Evolutionary conservation across 257 asterid species (phyloP).

Genomic region (Perilla frutescens): DNA sequence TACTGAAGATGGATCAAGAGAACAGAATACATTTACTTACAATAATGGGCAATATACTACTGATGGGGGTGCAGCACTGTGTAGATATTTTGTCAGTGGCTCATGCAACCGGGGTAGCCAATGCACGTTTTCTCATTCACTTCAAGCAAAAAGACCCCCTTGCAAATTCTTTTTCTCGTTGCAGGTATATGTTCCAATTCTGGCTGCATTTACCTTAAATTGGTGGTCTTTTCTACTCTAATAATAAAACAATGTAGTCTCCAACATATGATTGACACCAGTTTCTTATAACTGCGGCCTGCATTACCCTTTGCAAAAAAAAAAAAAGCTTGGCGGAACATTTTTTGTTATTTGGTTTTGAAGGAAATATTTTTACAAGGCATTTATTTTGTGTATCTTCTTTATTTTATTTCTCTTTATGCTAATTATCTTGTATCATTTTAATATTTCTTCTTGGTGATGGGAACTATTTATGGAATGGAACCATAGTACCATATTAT

Average conservation of each 20-base stretch:
- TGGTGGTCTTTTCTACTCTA: background rate
- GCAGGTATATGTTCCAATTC: slow-evolving; percentile 58
- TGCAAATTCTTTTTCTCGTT: slow-evolving; percentile 91
- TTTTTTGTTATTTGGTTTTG: slow-evolving; percentile 1
- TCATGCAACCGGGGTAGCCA: slow-evolving; percentile 79
- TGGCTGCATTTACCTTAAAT: slow-evolving; percentile 16
- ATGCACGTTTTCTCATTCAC: slow-evolving; percentile 82
- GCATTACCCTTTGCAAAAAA: background rate
- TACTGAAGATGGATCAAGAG: slow-evolving; percentile 47
- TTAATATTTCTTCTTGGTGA: background rate
- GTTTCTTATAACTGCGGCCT: background rate
- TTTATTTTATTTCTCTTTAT: background rate
- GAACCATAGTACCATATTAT: no score
- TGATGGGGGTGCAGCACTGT: slow-evolving; percentile 52
- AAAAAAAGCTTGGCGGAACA: no score
- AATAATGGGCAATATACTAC: slow-evolving; percentile 33
- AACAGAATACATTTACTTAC: slow-evolving; percentile 31
- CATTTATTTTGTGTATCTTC: background rate
- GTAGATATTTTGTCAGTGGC: slow-evolving; percentile 71
- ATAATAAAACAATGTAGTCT: slow-evolving; percentile 7
- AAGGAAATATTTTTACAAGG: background rate
- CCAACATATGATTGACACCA: background rate
- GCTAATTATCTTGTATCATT: background rate
- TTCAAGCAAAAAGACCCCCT: slow-evolving; percentile 56
- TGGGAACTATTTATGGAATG: no score